These are phyloP conservation scores for Immersiella caudata DNA, from an alignment of 495 filamentous ascomycete genomes.

Conservation along the genomic window DNA sequence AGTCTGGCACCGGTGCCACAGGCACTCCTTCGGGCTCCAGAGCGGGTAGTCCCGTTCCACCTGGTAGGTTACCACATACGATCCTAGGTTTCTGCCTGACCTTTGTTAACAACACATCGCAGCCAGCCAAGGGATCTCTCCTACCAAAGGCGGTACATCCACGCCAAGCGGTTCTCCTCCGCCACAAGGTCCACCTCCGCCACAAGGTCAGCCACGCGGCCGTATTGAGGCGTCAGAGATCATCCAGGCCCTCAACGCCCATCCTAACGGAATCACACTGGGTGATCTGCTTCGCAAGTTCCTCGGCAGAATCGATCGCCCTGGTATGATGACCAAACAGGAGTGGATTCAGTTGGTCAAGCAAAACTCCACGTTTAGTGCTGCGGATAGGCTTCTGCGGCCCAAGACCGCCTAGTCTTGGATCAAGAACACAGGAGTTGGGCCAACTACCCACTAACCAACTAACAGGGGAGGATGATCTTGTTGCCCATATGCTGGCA, in stretches of 20 bases:
- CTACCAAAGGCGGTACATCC: conserved; percentile 45
- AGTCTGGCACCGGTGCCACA: conserved; percentile 34
- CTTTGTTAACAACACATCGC: not conserved
- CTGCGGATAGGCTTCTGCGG: conserved; percentile 49
- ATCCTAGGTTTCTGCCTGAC: not conserved
- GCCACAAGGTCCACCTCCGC: conserved; percentile 22
- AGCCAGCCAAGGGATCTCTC: conserved; percentile 21
- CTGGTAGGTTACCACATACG: conserved; percentile 27
- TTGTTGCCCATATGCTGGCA: not conserved
- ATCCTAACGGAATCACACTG: conserved; percentile 51
- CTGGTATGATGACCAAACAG: conserved; percentile 43
- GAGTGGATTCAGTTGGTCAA: conserved; percentile 56
- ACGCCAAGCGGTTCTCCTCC: conserved; percentile 32
- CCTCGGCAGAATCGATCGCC: conserved; percentile 57
- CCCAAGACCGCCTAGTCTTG: conserved; percentile 33
- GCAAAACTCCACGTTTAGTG: conserved; percentile 34
- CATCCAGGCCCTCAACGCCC: conserved; percentile 56
- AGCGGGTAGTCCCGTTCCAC: conserved; percentile 51
- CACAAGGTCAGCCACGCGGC: conserved; percentile 28
- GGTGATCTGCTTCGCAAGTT: conserved; percentile 64
- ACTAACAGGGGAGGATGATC: too few relatives aligned
- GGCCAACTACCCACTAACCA: too few relatives aligned
- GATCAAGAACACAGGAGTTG: not conserved
- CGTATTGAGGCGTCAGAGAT: conserved; percentile 62
- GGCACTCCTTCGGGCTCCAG: conserved; percentile 58